Evolutionary conservation across 345 rosid genomes (phyloP).

Genomic region (Eutrema yunnanense): DNA sequence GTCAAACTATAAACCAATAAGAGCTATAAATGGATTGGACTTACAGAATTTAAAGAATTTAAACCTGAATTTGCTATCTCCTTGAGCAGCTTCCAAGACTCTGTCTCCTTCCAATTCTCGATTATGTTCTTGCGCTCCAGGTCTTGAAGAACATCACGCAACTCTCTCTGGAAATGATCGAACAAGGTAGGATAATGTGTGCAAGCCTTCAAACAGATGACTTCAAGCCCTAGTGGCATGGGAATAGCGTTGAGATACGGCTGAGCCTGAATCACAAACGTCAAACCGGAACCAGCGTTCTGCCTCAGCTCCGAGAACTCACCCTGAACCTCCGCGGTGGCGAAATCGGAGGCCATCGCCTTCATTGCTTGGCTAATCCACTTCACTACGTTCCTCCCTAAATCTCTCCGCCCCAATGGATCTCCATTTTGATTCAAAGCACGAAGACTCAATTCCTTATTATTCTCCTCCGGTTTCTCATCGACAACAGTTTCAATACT

Average conservation of each 20-base stretch:
- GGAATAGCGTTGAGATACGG: constrained; percentile 79
- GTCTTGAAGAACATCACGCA: constrained; percentile 72
- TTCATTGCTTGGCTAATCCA: constrained; percentile 87
- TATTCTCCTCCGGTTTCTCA: background rate
- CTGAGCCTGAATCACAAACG: constrained; percentile 86
- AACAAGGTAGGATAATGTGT: constrained; percentile 88
- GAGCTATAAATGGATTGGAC: background rate
- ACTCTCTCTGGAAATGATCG: constrained; percentile 91
- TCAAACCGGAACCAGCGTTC: constrained; percentile 74
- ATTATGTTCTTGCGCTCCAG: constrained; percentile 42
- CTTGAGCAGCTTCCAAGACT: constrained; percentile 90
- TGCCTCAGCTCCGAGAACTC: constrained; percentile 73
- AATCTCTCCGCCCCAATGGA: constrained; percentile 70
- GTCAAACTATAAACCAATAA: background rate
- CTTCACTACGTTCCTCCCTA: constrained; percentile 68
- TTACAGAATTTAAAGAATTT: background rate
- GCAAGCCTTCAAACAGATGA: constrained; percentile 75
- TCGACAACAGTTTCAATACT: constrained; percentile 9
- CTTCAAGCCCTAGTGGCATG: constrained; percentile 78
- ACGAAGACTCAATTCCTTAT: constrained; percentile 24
- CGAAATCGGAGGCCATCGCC: constrained; percentile 79
- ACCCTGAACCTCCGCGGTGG: constrained; percentile 65
- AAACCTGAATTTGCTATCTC: constrained; percentile 89
- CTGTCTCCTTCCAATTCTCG: constrained; percentile 59
- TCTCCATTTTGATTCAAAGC: constrained; percentile 69